Base-by-base conservation (phyloP, 768 basidiomycete genomes). In the Fomitopsis serialis region DNA sequence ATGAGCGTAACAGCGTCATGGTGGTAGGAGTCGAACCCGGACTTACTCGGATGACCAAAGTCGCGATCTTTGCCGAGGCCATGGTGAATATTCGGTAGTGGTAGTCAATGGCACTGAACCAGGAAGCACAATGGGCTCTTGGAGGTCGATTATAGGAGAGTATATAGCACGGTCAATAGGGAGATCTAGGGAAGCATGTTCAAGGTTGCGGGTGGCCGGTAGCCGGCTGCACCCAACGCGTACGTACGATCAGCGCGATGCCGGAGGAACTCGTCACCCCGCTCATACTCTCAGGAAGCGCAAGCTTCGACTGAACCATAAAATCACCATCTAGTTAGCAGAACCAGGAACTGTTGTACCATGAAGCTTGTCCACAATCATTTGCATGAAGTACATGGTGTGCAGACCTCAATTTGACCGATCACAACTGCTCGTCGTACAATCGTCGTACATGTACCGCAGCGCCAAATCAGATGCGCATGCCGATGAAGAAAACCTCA, bases 21-120 rank as follows among this genome's bases (percentile, higher is more conserved):
- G 32, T 34, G 55, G 27, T 37, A 25, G 35, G 45, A 45, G 42
- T 32, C 44, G 5, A 34, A 56, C 15, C 50, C 35, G 42, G 34
- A 72, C 85, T 73, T 71, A 85, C 86, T 63, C 87, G 78, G 61
- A 90, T 87, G 46, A 80, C 62, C n/a, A 90, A 78, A 1, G 86
- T 86, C 11, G 80, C 88, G 40, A 90, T 72, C 67, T 90, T 90
- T 19, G 79, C 81, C 50, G 81, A 80, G 13, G 88, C 88, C 88
- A 90, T 89, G 46, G 53, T n/a, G 23, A 23, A 5, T 25, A 17
- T 15, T 40, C 9, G 34, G 15, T 40, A 19, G 19, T 15, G 13
- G 37, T 40, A 17, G 6, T 4, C 37, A 7, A 17, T 19, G 19
- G 37, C 37, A 19, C 7, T 40, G 6, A 15, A 19, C 6, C 37